A percentile compares a stretch with the other conserved stretches of the same genome.
phyloP scores from a whole-genome alignment of 805 yeast species.

The Candida parachauliodes region DNA sequence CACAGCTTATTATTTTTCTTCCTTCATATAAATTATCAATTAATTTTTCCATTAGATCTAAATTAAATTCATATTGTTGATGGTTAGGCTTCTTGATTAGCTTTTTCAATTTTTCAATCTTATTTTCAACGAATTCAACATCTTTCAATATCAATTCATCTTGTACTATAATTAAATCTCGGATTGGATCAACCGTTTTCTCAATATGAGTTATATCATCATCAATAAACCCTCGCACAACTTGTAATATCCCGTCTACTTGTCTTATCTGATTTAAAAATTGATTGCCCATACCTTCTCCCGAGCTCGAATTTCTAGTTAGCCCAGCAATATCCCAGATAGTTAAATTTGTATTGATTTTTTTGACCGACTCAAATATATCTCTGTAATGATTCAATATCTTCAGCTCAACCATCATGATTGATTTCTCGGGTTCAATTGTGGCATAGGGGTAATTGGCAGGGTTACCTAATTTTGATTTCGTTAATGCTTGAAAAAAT shows the following conservation, averaged over 20 bases:
- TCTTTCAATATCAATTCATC: slow-evolving; percentile 62
- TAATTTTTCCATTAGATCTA: slow-evolving; percentile 28
- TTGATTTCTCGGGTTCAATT: slow-evolving; percentile 67
- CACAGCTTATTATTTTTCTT: slow-evolving; percentile 53
- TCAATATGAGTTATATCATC: slow-evolving; percentile 67
- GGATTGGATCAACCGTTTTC: slow-evolving; percentile 52
- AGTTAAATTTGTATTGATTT: slow-evolving; percentile 53
- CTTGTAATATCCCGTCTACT: slow-evolving; percentile 69
- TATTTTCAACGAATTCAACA: slow-evolving; percentile 59
- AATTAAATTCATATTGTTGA: slow-evolving; percentile 22
- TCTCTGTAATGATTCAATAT: slow-evolving; percentile 46
- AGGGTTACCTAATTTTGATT: slow-evolving; percentile 54
- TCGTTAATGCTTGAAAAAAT: slow-evolving; percentile 53
- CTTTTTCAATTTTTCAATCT: slow-evolving; percentile 28
- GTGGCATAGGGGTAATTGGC: slow-evolving; percentile 69
- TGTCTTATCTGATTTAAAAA: slow-evolving; percentile 65
- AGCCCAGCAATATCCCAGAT: slow-evolving; percentile 70
- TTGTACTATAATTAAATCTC: slow-evolving; percentile 60
- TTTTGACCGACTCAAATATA: slow-evolving; percentile 47
- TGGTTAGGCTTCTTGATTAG: slow-evolving; percentile 26
- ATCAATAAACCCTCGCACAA: slow-evolving; percentile 62
- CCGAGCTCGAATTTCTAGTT: slow-evolving; percentile 57
- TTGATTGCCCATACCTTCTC: slow-evolving; percentile 74
- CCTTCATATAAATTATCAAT: slow-evolving; percentile 43
- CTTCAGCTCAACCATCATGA: slow-evolving; percentile 49